These are phyloP conservation scores for Tilletia setariae DNA, from an alignment of 1,284 basidiomycete genomes.

Conservation along the genomic window DNA sequence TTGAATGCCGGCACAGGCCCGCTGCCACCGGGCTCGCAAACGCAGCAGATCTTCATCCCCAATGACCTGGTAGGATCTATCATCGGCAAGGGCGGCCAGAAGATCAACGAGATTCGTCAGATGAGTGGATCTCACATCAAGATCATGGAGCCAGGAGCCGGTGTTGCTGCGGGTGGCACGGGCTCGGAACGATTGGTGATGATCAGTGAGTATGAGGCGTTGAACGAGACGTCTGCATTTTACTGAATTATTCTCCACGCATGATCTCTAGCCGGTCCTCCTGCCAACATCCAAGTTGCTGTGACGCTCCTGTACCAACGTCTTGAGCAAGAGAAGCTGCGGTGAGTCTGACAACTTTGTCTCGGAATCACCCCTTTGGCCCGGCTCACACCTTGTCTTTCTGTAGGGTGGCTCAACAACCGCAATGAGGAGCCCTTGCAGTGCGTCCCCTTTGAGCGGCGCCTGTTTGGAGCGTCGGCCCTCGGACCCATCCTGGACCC, in stretches of 20 bases:
- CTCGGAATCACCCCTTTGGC: not conserved
- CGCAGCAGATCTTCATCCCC: conserved; percentile 97
- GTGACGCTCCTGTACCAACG: conserved; percentile 83
- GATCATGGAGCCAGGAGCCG: conserved; percentile 81
- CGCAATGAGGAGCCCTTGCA: no score
- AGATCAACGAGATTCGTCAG: conserved; percentile 97
- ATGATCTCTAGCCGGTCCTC: conserved; percentile 85
- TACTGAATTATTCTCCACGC: not conserved
- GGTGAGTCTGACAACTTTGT: conserved; percentile 14
- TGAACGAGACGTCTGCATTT: not conserved
- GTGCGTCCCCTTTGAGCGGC: no score
- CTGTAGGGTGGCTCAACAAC: not conserved
- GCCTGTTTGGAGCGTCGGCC: no score
- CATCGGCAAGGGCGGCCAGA: conserved; percentile 95
- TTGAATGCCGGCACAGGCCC: conserved; percentile 55
- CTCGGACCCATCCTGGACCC: no score
- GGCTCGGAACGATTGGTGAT: conserved; percentile 57
- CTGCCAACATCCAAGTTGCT: conserved; percentile 91
- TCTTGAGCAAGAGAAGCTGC: conserved; percentile 53
- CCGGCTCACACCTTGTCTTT: not conserved
- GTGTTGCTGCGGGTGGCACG: conserved; percentile 52
- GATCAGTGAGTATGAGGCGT: conserved; percentile 24
- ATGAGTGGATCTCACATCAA: conserved; percentile 93
- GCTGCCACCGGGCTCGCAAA: conserved; percentile 68
- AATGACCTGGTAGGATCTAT: conserved; percentile 97